Conservation (phyloP, 805 yeast species). For the Maudiozyma pseudohumilis region DNA sequence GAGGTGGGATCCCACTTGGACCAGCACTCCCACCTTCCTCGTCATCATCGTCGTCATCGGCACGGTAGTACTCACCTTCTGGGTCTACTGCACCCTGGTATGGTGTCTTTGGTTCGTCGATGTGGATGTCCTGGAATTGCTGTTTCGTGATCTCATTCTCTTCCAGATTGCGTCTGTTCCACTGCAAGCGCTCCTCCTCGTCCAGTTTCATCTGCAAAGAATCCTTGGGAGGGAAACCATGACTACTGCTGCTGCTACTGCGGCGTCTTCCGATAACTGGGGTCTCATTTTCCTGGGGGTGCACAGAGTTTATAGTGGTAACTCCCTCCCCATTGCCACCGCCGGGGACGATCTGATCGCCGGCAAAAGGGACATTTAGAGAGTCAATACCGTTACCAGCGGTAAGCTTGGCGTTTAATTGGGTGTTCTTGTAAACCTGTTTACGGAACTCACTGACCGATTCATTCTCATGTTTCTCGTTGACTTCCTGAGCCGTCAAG, state of each 20-base stretch:
- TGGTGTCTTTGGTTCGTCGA: conserved; percentile 94
- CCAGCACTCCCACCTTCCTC: conserved; percentile 24
- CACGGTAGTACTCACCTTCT: conserved; percentile 64
- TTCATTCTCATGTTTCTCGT: conserved; percentile 15
- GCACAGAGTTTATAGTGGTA: not conserved
- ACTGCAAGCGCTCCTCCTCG: conserved; percentile 44
- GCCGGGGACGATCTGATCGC: not conserved
- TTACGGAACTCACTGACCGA: conserved; percentile 41
- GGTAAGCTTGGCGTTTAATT: conserved; percentile 52
- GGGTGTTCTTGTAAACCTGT: conserved; percentile 72
- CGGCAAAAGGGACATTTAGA: not conserved
- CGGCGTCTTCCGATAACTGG: not conserved
- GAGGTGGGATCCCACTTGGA: not conserved
- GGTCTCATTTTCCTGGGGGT: not conserved
- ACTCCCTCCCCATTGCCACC: not conserved
- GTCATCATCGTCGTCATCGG: conserved; percentile 50
- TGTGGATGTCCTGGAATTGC: conserved; percentile 41
- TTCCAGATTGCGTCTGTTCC: conserved; percentile 77
- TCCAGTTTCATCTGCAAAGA: conserved; percentile 23
- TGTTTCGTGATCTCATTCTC: conserved; percentile 57
- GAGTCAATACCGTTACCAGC: conserved; percentile 13
- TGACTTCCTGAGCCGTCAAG: conserved; percentile 17
- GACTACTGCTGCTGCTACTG: too few relatives aligned
- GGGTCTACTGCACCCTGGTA: conserved; percentile 85
- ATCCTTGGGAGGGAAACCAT: conserved; percentile 31